Evolutionary conservation across 306 rosid species (phyloP).

Genomic region (Casuarina glauca): DNA sequence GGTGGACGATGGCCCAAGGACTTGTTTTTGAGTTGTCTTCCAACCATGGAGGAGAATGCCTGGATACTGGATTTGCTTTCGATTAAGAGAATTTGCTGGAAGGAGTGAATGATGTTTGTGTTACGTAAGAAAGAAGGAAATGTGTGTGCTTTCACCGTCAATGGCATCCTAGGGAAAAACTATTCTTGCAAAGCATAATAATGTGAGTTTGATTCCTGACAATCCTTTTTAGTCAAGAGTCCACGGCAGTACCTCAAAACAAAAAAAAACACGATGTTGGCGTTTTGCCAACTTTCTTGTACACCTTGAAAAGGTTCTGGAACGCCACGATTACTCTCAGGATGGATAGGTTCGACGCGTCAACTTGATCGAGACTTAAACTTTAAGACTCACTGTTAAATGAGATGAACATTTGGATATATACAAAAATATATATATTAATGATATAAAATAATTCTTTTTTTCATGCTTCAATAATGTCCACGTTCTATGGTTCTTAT

Average conservation of each 20-base stretch:
- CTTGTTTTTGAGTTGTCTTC: neutral
- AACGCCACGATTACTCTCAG: neutral
- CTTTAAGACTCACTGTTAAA: too few species aligned
- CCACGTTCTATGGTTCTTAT: too few species aligned
- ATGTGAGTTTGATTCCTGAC: constrained; percentile 27
- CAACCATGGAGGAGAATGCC: neutral
- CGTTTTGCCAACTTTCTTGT: neutral
- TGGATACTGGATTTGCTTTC: too few species aligned
- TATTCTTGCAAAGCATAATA: constrained; percentile 6
- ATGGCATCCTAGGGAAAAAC: neutral
- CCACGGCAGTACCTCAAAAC: neutral
- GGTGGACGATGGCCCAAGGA: constrained; percentile 14
- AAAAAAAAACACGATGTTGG: neutral
- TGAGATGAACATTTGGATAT: too few species aligned
- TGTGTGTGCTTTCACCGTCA: constrained; percentile 48
- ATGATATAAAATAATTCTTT: too few species aligned
- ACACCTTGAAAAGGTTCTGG: too few species aligned
- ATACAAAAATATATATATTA: too few species aligned
- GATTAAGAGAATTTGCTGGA: neutral
- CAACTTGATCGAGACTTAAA: neutral
- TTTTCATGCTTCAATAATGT: too few species aligned
- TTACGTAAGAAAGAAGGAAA: constrained; percentile 8
- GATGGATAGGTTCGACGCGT: neutral
- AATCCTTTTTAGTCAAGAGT: constrained; percentile 1
- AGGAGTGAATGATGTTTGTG: neutral